Conservation (phyloP, 2,329 filamentous ascomycete species). For the Verticillium klebahnii region DNA sequence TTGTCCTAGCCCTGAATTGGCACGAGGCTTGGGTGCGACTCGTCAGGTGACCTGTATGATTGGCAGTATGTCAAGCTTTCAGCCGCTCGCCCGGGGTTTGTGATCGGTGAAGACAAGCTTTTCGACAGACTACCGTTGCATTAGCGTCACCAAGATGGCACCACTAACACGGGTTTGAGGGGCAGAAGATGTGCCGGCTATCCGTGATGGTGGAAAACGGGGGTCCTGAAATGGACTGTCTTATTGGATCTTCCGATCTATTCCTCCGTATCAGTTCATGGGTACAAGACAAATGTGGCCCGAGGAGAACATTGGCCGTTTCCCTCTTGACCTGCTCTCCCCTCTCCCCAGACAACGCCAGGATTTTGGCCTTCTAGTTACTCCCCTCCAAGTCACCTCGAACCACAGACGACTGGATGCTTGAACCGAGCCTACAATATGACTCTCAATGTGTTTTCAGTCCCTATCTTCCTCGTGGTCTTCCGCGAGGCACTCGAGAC, state of each 20-base stretch:
- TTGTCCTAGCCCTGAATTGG: background rate
- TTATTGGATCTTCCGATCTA: background rate
- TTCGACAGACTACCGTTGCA: background rate
- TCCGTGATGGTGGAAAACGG: background rate
- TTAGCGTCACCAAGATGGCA: background rate
- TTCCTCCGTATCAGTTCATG: background rate
- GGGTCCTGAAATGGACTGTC: background rate
- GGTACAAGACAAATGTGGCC: background rate
- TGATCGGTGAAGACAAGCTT: constrained; percentile 1
- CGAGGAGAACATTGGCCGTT: background rate
- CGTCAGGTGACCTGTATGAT: background rate
- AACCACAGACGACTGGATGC: constrained; percentile 2
- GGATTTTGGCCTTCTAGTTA: too few relatives aligned
- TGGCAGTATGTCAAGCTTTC: background rate
- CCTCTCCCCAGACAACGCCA: background rate
- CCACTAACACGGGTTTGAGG: background rate
- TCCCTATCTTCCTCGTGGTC: constrained; percentile 84
- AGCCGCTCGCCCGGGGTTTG: background rate
- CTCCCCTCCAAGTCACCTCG: background rate
- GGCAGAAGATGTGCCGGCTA: background rate
- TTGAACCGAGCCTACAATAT: constrained; percentile 27
- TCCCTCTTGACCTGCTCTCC: background rate
- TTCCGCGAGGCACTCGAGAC: constrained; percentile 84
- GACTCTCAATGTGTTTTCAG: constrained; percentile 68
- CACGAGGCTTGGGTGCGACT: background rate